Evolutionary conservation across 306 rosid species (phyloP).

Genomic region (Cajanus cajan): DNA sequence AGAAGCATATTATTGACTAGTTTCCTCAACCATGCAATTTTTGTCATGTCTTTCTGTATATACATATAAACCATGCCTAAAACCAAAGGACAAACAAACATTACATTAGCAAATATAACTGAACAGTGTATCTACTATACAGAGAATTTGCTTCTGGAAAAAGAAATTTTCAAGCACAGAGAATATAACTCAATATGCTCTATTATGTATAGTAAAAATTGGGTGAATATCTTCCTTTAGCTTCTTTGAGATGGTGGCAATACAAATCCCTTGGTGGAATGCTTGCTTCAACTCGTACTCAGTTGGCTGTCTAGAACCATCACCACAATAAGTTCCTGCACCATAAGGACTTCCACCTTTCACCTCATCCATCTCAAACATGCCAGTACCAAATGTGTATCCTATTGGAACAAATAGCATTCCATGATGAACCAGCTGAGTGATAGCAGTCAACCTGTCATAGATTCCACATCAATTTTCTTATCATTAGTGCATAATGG

Average conservation of each 20-base stretch:
- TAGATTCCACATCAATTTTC: conserved; percentile 30
- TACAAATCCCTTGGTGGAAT: conserved; percentile 66
- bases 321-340: conserved; percentile 67
- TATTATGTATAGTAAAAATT: background rate
- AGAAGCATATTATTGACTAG: background rate
- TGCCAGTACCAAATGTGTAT: conserved; percentile 68
- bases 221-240: conserved; percentile 43
- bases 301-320: conserved; percentile 67
- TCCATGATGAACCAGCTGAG: conserved; percentile 78
- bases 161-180: background rate
- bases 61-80: background rate
- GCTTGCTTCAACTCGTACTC: conserved; percentile 68
- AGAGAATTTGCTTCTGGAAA: background rate
- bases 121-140: conserved; percentile 14
- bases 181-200: background rate
- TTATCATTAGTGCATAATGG: background rate
- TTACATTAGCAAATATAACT: background rate
- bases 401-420: conserved; percentile 71
- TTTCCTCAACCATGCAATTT: background rate
- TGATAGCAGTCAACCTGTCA: conserved; percentile 62
- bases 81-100: background rate
- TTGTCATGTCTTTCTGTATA: background rate
- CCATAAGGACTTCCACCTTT: conserved; percentile 82
- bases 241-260: conserved; percentile 64
- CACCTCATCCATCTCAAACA: conserved; percentile 69